Base-by-base conservation (phyloP, 2,329 filamentous ascomycete genomes). In the Aspergillus persii region DNA sequence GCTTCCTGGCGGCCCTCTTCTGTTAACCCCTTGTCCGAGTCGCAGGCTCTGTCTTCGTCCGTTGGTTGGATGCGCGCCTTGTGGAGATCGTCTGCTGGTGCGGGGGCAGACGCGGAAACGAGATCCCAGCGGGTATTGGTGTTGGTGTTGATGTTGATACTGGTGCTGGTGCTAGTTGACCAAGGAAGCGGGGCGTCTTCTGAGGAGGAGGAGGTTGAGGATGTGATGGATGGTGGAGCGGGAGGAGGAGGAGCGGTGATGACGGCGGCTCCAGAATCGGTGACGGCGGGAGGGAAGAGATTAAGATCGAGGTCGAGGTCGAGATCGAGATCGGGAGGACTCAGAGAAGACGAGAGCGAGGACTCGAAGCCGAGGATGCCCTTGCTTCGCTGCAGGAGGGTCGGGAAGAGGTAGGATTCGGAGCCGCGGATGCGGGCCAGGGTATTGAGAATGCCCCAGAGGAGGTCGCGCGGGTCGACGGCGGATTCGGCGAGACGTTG, bases 361-460 rank as follows among this genome's bases (percentile, higher is more conserved):
- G 66, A 69, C 23, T 74, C 71, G 9, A 75, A 62, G n/a, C 69
- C 69, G 1, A 75, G 56, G 3, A 74, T 64, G 8, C 57, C 64
- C 31, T 71, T 71, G 50, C 69, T 73, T 23, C 70, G 71, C 27
- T 74, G 69, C 3, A 76, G 50, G 0, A 76, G 61, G 3, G 66
- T 44, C 0, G 74, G 73, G 46, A 76, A 74, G 18, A 76, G 68
- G 57, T 76, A 74, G 0, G 74, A 76, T 15, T 71, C 70, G 23
- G 74, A 75, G 29, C 74, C 74, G n/a, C 74, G 72, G 49, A 76
- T 77, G 23, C 72, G 71, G 26, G 71, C 73, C 3, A 76, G 66
- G 2, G 71, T 74, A 50, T 69, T 71, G 15, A 76, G 64, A n/a
- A 77, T 74, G 7, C 73, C 74, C 72, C 74, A 76, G 26, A 77